Percentiles rank a stretch among this genome's conserved stretches.
phyloP scores from a whole-genome alignment of 1,284 basidiomycete genomes.

The Cryptococcus floricola region DNA sequence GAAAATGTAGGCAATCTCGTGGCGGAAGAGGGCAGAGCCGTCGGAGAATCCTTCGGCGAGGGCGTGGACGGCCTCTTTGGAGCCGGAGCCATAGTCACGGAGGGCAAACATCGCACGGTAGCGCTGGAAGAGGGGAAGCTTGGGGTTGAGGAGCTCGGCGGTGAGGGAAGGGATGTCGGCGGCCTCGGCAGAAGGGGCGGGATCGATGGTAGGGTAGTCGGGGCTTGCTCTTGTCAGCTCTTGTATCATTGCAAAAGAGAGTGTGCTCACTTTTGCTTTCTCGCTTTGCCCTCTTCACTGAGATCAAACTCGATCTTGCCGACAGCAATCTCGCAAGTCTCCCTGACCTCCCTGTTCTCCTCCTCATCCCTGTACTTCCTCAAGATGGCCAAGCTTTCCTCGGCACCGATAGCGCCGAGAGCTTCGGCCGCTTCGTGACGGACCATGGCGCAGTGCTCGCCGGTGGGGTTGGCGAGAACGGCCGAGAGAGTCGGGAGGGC shows the following conservation, averaged over 20 bases:
- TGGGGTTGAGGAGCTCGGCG: constrained; percentile 63
- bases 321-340: constrained; percentile 97
- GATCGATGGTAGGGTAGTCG: constrained; percentile 86
- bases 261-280: constrained; percentile 39
- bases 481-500: constrained; percentile 77
- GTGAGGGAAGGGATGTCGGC: constrained; percentile 56
- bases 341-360: constrained; percentile 74
- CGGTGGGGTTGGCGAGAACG: constrained; percentile 65
- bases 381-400: constrained; percentile 66
- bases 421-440: constrained; percentile 99
- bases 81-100: constrained; percentile 72
- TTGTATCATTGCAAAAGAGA: background rate
- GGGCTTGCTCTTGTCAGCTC: constrained; percentile 49
- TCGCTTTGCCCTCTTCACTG: constrained; percentile 49
- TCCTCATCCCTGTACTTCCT: constrained; percentile 65
- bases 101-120: constrained; percentile 99
- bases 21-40: constrained; percentile 85
- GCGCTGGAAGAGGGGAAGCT: constrained; percentile 78
- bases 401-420: constrained; percentile 85
- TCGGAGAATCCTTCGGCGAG: constrained; percentile 86
- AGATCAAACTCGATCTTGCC: constrained; percentile 93
- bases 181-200: constrained; percentile 64
- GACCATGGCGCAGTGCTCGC: constrained; percentile 72
- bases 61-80: constrained; percentile 70
- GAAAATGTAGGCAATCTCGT: constrained; percentile 97